These are phyloP conservation scores for Eucalyptus melliodora DNA, from an alignment of 345 rosid species.

Conservation along the genomic window DNA sequence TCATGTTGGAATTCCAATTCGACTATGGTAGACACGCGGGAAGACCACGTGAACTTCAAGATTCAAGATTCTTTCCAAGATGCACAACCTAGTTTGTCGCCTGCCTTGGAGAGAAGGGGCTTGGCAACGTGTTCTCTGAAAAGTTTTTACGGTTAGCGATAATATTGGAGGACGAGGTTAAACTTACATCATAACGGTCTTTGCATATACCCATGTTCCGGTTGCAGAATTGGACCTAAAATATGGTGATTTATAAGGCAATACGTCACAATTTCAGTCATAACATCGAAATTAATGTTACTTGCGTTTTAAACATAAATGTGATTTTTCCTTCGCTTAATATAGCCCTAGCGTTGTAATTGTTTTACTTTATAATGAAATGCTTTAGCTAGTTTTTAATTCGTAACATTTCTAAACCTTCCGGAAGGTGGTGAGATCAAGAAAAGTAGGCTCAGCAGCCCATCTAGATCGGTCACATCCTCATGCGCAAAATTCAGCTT, in stretches of 20 bases:
- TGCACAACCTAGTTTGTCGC: neutral
- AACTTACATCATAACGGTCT: neutral
- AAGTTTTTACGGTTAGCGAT: neutral
- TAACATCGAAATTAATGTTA: neutral
- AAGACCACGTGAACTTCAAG: neutral
- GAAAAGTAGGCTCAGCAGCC: neutral
- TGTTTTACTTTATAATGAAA: neutral
- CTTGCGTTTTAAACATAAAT: neutral
- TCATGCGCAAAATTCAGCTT: neutral
- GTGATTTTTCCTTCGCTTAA: neutral
- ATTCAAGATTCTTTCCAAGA: neutral
- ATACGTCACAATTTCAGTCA: neutral
- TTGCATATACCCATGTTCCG: neutral
- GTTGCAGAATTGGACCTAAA: neutral
- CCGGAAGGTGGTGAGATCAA: neutral
- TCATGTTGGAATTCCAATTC: neutral
- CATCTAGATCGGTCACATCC: neutral
- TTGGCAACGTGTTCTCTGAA: neutral
- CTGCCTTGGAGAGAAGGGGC: neutral
- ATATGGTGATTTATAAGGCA: neutral
- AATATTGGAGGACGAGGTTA: neutral
- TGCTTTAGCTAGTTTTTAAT: neutral
- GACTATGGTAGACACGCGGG: no score
- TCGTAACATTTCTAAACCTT: neutral
- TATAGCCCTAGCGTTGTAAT: accelerated